Conservation (phyloP, 352 stramenopile genomes). For the Blastocystis sp. region DNA sequence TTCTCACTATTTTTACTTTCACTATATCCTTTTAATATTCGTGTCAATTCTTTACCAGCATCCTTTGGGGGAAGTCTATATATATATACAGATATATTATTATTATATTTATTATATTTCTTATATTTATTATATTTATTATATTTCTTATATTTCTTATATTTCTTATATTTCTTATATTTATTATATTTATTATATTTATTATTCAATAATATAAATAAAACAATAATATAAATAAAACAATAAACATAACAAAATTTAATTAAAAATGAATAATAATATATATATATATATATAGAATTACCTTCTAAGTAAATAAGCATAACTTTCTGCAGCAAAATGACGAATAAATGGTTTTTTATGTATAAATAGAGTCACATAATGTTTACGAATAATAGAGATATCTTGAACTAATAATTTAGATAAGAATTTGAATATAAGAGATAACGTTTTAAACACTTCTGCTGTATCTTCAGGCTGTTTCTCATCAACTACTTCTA, state of each 20-base stretch:
- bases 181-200: too few relatives aligned
- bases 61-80: conserved; percentile 16
- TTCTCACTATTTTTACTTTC: too few relatives aligned
- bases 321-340: conserved; percentile 63
- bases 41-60: conserved; percentile 2
- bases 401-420: conserved; percentile 59
- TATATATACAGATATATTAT: conserved; percentile 14
- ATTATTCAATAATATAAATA: too few relatives aligned
- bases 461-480: conserved; percentile 62
- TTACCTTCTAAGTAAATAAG: conserved; percentile 57
- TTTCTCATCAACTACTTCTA: conserved; percentile 19
- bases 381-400: conserved; percentile 64
- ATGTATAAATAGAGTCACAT: conserved; percentile 63
- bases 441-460: conserved; percentile 67
- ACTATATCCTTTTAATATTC: too few relatives aligned
- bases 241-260: too few relatives aligned
- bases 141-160: background rate
- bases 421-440: conserved; percentile 64
- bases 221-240: too few relatives aligned
- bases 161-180: too few relatives aligned
- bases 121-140: background rate
- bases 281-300: too few relatives aligned
- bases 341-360: conserved; percentile 60
- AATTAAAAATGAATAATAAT: too few relatives aligned
- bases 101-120: conserved; percentile 19